Evolutionary conservation across 108 stramenopile species (phyloP), one percentile per base, ranked within the genome.

Genomic region (Mayamaea pseudoterrestris): DNA sequence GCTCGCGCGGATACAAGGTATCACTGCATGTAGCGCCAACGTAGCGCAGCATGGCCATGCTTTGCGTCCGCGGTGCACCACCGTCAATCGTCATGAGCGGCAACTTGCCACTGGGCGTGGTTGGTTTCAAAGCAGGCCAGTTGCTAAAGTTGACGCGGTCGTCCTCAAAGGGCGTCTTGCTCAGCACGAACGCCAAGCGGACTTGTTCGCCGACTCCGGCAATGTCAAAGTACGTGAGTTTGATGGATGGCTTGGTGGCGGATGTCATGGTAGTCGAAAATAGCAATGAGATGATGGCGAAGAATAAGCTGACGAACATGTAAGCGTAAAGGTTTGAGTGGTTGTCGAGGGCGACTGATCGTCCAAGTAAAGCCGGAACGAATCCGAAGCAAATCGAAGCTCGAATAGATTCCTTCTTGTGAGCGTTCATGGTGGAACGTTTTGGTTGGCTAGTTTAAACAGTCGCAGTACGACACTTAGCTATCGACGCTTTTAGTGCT

Each of bases 191-290:
- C 0, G 44, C 29, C 9, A 56, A 44, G 0, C 30, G 31, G 34
- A 77, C 49, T 28, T 47, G 66, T 39, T 84, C 83, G 20, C 72
- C 83, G 3, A 48, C 67, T 27, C 78, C 83, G 46, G 73, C 73
- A 57, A 84, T 77, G 30, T 57, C 57, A 24, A 84, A 84, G 68
- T 84, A 84, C 13, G 71, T 60, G 16, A 84, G 53, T 31, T 71
- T 68, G 45, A 76, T 60, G 43, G 61, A 62, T 44, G 64, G 59
- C n/a, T n/a, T n/a, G n/a, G n/a, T n/a, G n/a, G n/a, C n/a, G 8
- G 20, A 6, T 6, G 37, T 39, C 37, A 39, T 39, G 37, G 37
- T 39, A n/a, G n/a, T n/a, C n/a, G n/a, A n/a, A n/a, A n/a, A n/a
- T n/a, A n/a, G n/a, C n/a, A n/a, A n/a, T n/a, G n/a, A n/a, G n/a